Evolutionary conservation across 345 rosid species (phyloP).

Genomic region (Brassica cretica): DNA sequence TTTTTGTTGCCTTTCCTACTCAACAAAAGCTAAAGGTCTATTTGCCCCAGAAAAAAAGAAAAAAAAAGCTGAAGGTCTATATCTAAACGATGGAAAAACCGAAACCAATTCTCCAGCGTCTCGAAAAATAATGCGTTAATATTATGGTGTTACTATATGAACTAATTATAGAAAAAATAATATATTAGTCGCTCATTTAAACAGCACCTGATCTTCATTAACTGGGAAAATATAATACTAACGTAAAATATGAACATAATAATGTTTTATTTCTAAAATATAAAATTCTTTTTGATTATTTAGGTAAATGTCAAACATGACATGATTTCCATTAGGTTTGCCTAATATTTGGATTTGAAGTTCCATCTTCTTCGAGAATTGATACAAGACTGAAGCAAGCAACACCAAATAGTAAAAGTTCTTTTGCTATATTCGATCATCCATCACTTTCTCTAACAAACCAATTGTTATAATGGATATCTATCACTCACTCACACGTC

Average conservation of each 20-base stretch:
- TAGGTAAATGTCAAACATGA: slow-evolving; percentile 32
- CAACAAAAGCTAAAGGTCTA: neutral
- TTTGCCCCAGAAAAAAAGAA: no score
- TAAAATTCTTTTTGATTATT: neutral
- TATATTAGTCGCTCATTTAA: neutral
- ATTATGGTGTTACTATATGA: neutral
- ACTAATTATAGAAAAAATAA: no score
- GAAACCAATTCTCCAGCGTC: neutral
- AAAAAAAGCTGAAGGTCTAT: no score
- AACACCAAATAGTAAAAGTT: neutral
- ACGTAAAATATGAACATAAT: neutral
- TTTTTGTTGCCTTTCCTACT: neutral
- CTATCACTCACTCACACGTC: slow-evolving; percentile 8
- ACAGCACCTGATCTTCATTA: neutral
- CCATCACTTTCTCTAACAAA: slow-evolving; percentile 34
- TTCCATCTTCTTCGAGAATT: slow-evolving; percentile 22
- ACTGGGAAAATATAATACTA: neutral
- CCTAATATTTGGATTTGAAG: slow-evolving; percentile 25
- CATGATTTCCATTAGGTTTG: slow-evolving; percentile 36
- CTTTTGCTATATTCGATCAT: slow-evolving; percentile 24
- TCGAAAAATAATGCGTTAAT: no score
- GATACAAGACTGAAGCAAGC: slow-evolving; percentile 24
- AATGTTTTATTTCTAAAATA: neutral
- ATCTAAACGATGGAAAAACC: neutral
- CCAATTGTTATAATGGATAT: slow-evolving; percentile 21